Conservation (phyloP, 257 asterid genomes). For the Jacaranda mimosifolia region DNA sequence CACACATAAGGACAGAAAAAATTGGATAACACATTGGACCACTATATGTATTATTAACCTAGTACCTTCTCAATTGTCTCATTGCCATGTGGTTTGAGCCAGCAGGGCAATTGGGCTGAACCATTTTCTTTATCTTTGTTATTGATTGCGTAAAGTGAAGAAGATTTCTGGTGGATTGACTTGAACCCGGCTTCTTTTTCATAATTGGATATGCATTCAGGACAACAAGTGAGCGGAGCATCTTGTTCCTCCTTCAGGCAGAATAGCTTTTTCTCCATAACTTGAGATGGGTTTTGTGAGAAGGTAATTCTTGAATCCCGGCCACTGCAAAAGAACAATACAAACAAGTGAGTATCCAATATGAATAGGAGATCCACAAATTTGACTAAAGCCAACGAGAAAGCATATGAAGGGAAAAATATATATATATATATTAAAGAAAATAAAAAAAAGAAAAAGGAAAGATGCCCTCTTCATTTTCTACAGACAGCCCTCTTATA, state of each 20-base stretch:
- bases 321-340: conserved; percentile 50
- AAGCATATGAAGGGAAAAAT: background rate
- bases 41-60: background rate
- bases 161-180: conserved; percentile 1
- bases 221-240: conserved; percentile 61
- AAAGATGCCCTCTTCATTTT: background rate
- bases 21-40: background rate
- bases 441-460: background rate
- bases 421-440: too few species aligned
- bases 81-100: conserved; percentile 64
- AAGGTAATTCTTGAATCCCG: conserved; percentile 53
- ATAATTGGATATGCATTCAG: conserved; percentile 72
- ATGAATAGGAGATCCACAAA: background rate
- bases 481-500: background rate
- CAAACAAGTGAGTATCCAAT: background rate
- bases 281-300: conserved; percentile 50
- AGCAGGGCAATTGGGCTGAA: conserved; percentile 65
- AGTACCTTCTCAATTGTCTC: conserved; percentile 60
- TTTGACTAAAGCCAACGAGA: conserved; percentile 7
- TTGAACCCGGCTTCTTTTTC: conserved; percentile 65
- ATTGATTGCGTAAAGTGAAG: too few species aligned
- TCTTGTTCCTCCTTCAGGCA: conserved; percentile 53
- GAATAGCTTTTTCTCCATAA: conserved; percentile 50
- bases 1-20: background rate
- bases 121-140: conserved; percentile 44